Evolutionary conservation across 495 filamentous ascomycete species (phyloP).

Genomic region (Hypoxylon subgilvum): DNA sequence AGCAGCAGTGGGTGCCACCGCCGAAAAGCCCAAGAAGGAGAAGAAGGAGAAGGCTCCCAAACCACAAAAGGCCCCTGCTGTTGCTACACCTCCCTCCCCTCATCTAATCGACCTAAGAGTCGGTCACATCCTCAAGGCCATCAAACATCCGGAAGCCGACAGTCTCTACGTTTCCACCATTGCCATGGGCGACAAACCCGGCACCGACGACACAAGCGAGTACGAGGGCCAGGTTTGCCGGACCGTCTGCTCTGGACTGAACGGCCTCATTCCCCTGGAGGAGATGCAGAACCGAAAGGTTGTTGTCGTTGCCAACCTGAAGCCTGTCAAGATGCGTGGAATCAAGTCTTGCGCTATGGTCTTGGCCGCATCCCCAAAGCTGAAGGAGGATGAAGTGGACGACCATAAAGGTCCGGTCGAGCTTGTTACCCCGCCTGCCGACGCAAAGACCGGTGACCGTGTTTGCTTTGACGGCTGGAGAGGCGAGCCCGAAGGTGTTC

Average conservation of each 20-base stretch:
- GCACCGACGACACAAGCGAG: constrained; percentile 83
- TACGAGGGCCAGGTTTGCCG: constrained; percentile 86
- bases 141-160: constrained; percentile 95
- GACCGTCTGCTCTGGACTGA: constrained; percentile 95
- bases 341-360: constrained; percentile 97
- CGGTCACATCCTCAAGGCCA: constrained; percentile 93
- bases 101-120: constrained; percentile 91
- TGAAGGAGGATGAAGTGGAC: constrained; percentile 78
- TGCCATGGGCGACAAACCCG: constrained; percentile 86
- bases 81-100: constrained; percentile 75
- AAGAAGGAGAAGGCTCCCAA: constrained; percentile 81
- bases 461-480: constrained; percentile 93
- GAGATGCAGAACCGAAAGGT: constrained; percentile 98
- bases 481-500: constrained; percentile 85
- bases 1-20: constrained; percentile 46
- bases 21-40: constrained; percentile 77
- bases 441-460: constrained; percentile 78
- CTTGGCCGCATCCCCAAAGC: constrained; percentile 83
- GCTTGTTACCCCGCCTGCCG: constrained; percentile 84
- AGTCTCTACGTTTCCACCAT: constrained; percentile 96
- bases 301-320: constrained; percentile 93
- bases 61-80: constrained; percentile 68
- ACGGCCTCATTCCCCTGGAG: constrained; percentile 87
- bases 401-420: constrained; percentile 90
- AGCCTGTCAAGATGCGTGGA: constrained; percentile 98